These are phyloP conservation scores for Boletus sensibilis DNA, from an alignment of 768 basidiomycete species.

Conservation along the genomic window DNA sequence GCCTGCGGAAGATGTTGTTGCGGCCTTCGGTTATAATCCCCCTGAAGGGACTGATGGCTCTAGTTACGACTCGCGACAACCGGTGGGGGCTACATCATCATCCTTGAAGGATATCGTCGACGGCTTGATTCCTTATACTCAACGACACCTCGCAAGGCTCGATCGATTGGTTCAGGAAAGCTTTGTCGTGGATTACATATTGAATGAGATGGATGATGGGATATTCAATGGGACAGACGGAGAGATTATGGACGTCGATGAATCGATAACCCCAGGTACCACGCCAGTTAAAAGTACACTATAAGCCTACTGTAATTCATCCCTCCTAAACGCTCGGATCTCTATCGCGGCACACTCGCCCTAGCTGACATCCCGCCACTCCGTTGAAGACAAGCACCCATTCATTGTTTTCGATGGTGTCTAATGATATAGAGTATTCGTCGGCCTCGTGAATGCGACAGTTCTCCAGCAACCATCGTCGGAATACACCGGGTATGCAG, in stretches of 20 bases:
- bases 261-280: conserved; percentile 25
- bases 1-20: conserved; percentile 68
- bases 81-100: conserved; percentile 23
- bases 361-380: conserved; percentile 66
- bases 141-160: conserved; percentile 83
- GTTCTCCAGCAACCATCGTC: conserved; percentile 67
- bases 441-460: conserved; percentile 53
- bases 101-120: conserved; percentile 75
- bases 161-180: conserved; percentile 91
- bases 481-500: conserved; percentile 69
- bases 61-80: conserved; percentile 31
- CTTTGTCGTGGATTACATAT: conserved; percentile 88
- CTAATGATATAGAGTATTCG: conserved; percentile 41
- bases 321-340: background rate
- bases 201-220: conserved; percentile 85
- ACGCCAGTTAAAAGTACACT: conserved; percentile 19
- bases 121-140: conserved; percentile 89
- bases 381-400: conserved; percentile 71
- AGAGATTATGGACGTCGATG: conserved; percentile 41
- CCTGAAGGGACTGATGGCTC: conserved; percentile 11
- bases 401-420: conserved; percentile 51
- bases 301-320: conserved; percentile 1
- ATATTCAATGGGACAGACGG: conserved; percentile 56
- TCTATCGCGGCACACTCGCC: conserved; percentile 23
- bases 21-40: conserved; percentile 49